These are phyloP conservation scores for Hygrocybe coccinea DNA, from an alignment of 768 basidiomycete genomes.

Conservation along the genomic window DNA sequence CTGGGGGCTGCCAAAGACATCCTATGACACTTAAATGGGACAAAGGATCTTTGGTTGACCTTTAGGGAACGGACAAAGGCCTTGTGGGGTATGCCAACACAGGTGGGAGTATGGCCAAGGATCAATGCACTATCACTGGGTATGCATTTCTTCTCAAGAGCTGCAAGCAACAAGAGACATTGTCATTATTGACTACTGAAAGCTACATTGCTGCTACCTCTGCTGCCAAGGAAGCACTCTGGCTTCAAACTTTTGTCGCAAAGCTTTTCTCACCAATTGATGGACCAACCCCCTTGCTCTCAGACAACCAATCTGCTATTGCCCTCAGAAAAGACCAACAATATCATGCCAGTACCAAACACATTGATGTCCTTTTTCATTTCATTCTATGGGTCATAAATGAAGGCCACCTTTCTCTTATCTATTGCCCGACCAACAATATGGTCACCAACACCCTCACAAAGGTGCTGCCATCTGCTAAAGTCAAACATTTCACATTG, in stretches of 20 bases:
- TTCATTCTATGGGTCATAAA: slow-evolving; percentile 25
- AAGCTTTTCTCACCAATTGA: slow-evolving; percentile 9
- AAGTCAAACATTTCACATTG: slow-evolving; percentile 1
- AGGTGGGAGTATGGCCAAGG: slow-evolving; percentile 24
- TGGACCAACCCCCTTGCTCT: slow-evolving; percentile 13
- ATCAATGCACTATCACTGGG: slow-evolving; percentile 28
- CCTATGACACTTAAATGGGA: slow-evolving; percentile 16
- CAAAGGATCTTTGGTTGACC: slow-evolving; percentile 9
- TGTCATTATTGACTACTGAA: slow-evolving; percentile 39
- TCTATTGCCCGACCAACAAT: slow-evolving; percentile 15
- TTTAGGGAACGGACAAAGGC: slow-evolving; percentile 3
- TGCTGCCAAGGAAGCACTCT: slow-evolving; percentile 32
- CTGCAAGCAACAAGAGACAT: slow-evolving; percentile 34
- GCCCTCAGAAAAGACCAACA: slow-evolving; percentile 19
- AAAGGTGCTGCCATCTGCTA: slow-evolving; percentile 11
- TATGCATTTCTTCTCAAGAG: slow-evolving; percentile 31
- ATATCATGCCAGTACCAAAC: slow-evolving; percentile 30
- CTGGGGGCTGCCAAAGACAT: slow-evolving; percentile 17
- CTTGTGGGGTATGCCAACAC: slow-evolving; percentile 18
- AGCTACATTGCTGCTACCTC: slow-evolving; percentile 37
- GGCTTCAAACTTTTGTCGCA: slow-evolving; percentile 24
- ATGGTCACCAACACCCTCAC: slow-evolving; percentile 31
- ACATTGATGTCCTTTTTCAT: slow-evolving; percentile 35
- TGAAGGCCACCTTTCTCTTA: not conserved
- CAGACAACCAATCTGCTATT: slow-evolving; percentile 29